Evolutionary conservation across 1,139 yeast species (phyloP), one percentile per base, ranked within the genome.

Genomic region (Scheffersomyces illinoinensis): DNA sequence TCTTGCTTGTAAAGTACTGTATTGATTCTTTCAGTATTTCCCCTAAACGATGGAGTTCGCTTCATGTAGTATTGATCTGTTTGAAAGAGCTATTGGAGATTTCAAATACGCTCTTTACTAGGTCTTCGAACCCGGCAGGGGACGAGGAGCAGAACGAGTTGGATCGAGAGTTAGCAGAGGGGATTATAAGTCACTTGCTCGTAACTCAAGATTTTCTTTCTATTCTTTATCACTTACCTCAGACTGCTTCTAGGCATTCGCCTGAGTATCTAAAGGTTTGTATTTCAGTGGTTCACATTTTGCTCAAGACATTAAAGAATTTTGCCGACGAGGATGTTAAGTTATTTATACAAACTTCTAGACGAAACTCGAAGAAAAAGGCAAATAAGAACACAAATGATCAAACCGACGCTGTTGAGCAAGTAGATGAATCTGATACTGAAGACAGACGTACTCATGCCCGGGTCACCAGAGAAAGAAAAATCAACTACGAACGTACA

Each of bases 31-130:
- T 72, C 57, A 33, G 43, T 14, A 33, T 33, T 33, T 86, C 83
- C 19, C 76, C 82, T 4, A 80, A 74, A 68, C 73, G 78, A 52
- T 85, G 88, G 85, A 79, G 83, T 56, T 79, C 88, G 0, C 79
- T 89, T 2, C 93, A 90, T 65, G 91, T 93, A 0, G 85, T 89
- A 0, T 83, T 91, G 84, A 78, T 86, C 50, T 85, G 93, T 59
- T 86, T 91, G 68, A 83, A 83, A 50, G 91, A 91, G 63, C 74
- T 93, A 51, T 72, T 95, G 5, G 70, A 81, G 18, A 79, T 89
- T 1, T 79, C 91, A 1, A 77, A 81, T 51, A 75, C 82, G 1
- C 81, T 89, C 73, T 83, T 84, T 52, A 67, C 72, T 14, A 76
- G 75, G 6, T 84, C 78, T 24, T 50, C 57, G 8, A 58, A 59